These are phyloP conservation scores for Cyclotella kingstonii DNA, from an alignment of 108 stramenopile species.

Conservation along the genomic window DNA sequence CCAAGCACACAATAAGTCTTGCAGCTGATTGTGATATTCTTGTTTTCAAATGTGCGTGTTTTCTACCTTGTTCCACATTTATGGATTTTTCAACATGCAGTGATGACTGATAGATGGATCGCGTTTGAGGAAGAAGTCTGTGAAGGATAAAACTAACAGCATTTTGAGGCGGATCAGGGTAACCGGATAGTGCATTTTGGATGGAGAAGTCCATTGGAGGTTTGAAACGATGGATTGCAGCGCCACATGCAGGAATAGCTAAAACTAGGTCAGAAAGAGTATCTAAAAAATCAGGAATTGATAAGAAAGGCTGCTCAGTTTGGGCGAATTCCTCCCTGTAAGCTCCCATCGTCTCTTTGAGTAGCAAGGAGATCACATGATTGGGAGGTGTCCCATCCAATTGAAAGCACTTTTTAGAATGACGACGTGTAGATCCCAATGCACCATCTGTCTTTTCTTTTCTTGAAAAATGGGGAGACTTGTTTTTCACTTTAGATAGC, in stretches of 20 bases:
- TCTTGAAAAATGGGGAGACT: slow-evolving; percentile 45
- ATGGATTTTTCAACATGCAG: slow-evolving; percentile 4
- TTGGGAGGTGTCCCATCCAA: slow-evolving; percentile 54
- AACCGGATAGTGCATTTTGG: slow-evolving; percentile 72
- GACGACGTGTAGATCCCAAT: neutral
- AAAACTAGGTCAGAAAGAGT: slow-evolving; percentile 85
- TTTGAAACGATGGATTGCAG: slow-evolving; percentile 79
- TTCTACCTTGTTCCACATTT: slow-evolving; percentile 18
- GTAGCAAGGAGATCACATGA: slow-evolving; percentile 55
- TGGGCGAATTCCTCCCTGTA: neutral
- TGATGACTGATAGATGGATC: slow-evolving; percentile 29
- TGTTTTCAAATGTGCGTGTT: slow-evolving; percentile 38
- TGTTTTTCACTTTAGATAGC: slow-evolving; percentile 43
- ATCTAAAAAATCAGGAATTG: slow-evolving; percentile 67
- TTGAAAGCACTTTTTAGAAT: slow-evolving; percentile 22
- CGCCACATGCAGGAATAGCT: slow-evolving; percentile 87
- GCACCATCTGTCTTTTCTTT: slow-evolving; percentile 11
- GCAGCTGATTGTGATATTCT: slow-evolving; percentile 68
- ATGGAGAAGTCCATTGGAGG: slow-evolving; percentile 27
- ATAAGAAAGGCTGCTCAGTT: slow-evolving; percentile 52
- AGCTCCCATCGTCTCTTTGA: slow-evolving; percentile 40
- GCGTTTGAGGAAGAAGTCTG: slow-evolving; percentile 72
- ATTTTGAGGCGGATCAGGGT: slow-evolving; percentile 70
- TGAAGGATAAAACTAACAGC: slow-evolving; percentile 87
- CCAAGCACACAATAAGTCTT: slow-evolving; percentile 77